phyloP scores from a whole-genome alignment of 495 filamentous ascomycete genomes.

The Acidiella bohemica region DNA sequence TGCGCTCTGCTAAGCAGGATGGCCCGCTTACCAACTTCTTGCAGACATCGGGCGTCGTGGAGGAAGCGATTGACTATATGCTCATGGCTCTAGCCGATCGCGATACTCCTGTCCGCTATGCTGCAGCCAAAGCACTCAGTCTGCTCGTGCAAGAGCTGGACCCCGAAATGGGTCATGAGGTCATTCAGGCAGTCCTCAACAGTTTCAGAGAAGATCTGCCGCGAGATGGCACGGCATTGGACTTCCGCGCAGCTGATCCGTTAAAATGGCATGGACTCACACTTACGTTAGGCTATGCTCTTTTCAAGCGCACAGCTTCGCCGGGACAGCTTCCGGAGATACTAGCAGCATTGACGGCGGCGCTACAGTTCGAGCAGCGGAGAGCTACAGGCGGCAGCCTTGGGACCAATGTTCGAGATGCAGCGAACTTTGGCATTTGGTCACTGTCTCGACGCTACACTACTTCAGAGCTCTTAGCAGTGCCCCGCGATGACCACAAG shows the following conservation, averaged over 20 bases:
- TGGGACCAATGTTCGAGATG: conserved; percentile 92
- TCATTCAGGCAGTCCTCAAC: conserved; percentile 72
- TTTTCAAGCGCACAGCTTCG: conserved; percentile 66
- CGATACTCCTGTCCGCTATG: conserved; percentile 77
- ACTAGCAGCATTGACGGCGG: conserved; percentile 54
- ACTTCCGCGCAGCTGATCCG: conserved; percentile 60
- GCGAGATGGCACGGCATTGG: conserved; percentile 43
- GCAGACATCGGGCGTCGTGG: conserved; percentile 31
- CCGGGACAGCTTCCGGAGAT: conserved; percentile 51
- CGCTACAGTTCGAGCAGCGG: conserved; percentile 74
- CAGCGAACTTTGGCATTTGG: conserved; percentile 93
- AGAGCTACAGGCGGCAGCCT: conserved; percentile 64
- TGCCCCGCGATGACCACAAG: conserved; percentile 29
- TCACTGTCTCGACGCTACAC: conserved; percentile 75
- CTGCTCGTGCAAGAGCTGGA: conserved; percentile 68
- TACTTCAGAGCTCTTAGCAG: conserved; percentile 57
- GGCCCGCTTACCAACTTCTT: conserved; percentile 8
- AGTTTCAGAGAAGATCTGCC: conserved; percentile 64
- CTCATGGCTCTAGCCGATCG: conserved; percentile 60
- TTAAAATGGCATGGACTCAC: conserved; percentile 85
- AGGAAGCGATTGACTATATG: conserved; percentile 59
- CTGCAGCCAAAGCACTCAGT: conserved; percentile 85
- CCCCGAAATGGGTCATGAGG: conserved; percentile 62
- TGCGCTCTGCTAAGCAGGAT: conserved; percentile 32
- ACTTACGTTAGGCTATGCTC: conserved; percentile 69